Conservation (phyloP, 768 basidiomycete genomes). For the Mycena kentingensis region DNA sequence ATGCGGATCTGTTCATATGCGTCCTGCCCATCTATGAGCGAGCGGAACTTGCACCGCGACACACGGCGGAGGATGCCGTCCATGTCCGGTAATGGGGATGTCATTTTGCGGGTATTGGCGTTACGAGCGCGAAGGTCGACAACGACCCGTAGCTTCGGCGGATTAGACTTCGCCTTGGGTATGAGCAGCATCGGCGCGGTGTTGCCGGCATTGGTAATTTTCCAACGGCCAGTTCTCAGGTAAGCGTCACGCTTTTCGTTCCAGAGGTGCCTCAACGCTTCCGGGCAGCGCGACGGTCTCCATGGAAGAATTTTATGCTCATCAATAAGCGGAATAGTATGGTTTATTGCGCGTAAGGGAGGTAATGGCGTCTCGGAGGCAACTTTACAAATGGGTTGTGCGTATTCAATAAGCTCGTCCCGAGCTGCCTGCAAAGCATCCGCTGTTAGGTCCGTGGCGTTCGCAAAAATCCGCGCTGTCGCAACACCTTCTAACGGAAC, state of each 20-base stretch:
- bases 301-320: constrained; percentile 29
- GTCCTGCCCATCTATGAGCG: constrained; percentile 32
- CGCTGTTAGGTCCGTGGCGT: not conserved
- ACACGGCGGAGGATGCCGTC: constrained; percentile 27
- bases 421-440: not conserved
- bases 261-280: constrained; percentile 30
- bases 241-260: constrained; percentile 32
- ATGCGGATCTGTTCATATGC: constrained; percentile 34
- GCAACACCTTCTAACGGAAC: constrained; percentile 12
- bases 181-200: constrained; percentile 37
- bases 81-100: constrained; percentile 31
- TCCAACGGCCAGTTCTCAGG: constrained; percentile 33
- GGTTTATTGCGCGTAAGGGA: constrained; percentile 29
- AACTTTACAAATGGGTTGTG: constrained; percentile 16
- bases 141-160: not conserved
- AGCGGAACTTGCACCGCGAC: constrained; percentile 16
- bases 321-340: constrained; percentile 35
- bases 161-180: constrained; percentile 28
- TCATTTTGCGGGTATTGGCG: constrained; percentile 31
- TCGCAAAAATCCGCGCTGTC: not conserved
- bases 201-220: constrained; percentile 27
- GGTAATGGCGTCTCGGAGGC: not conserved
- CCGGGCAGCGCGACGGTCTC: constrained; percentile 35
- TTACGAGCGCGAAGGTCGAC: constrained; percentile 27
- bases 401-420: constrained; percentile 3